phyloP scores from a whole-genome alignment of 2,329 filamentous ascomycete genomes.

The Rhinocladiella similis region DNA sequence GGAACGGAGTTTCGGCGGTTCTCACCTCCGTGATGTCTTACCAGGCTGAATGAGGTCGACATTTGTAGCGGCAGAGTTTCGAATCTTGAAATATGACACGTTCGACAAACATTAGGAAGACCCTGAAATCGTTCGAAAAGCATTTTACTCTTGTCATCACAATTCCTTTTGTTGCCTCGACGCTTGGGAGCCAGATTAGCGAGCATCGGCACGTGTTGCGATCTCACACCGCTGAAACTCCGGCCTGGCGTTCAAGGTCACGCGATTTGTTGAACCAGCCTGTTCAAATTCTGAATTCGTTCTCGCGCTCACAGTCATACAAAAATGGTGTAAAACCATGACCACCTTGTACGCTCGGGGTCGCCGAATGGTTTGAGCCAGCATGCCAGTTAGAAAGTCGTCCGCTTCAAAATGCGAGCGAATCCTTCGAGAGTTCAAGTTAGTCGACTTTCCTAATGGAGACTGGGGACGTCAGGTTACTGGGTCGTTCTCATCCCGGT shows the following conservation, averaged over 20 bases:
- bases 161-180: not conserved
- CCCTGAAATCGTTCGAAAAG: too few relatives aligned
- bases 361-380: constrained; percentile 12
- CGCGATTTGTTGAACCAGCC: not conserved
- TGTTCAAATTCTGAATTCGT: not conserved
- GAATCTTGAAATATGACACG: too few relatives aligned
- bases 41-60: too few relatives aligned
- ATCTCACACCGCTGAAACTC: not conserved
- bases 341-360: constrained; percentile 3
- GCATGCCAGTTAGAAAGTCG: not conserved
- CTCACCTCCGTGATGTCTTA: too few relatives aligned
- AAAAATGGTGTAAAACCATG: not conserved
- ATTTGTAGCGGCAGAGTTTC: too few relatives aligned
- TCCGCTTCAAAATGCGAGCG: constrained; percentile 1
- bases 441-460: not conserved
- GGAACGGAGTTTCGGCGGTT: too few relatives aligned
- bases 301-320: not conserved
- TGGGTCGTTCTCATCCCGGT: not conserved
- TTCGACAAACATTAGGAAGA: too few relatives aligned
- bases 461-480: not conserved
- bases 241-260: not conserved
- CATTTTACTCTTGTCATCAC: not conserved
- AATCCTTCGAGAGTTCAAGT: not conserved
- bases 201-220: constrained; percentile 4
- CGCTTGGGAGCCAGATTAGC: constrained; percentile 1